phyloP scores from a whole-genome alignment of 345 rosid genomes.

The Moricandia moricandioides region DNA sequence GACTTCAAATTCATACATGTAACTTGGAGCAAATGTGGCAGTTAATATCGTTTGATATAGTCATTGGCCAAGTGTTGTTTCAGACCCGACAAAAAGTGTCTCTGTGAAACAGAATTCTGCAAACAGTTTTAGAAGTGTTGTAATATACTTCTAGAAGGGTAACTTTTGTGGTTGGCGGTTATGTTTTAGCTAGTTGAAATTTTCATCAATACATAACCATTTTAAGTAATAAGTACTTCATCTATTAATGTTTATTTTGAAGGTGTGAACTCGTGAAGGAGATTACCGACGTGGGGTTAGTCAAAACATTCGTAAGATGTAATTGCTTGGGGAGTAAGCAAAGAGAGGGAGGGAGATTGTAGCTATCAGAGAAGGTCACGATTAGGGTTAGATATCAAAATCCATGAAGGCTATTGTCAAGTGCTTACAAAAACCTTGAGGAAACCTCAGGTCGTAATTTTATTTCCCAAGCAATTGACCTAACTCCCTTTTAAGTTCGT shows the following conservation, averaged over 20 bases:
- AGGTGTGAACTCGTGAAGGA: conserved; percentile 13
- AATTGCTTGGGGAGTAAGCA: conserved; percentile 34
- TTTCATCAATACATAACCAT: conserved; percentile 21
- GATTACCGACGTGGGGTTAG: conserved; percentile 27
- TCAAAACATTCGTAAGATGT: conserved; percentile 28
- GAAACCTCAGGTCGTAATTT: conserved; percentile 21
- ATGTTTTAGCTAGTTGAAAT: neutral
- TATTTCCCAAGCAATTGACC: conserved; percentile 39
- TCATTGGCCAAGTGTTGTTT: conserved; percentile 9
- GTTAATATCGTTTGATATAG: neutral
- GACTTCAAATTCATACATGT: conserved; percentile 7
- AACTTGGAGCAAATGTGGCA: conserved; percentile 4
- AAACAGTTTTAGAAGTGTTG: neutral
- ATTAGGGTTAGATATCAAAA: conserved; percentile 37
- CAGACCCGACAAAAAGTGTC: neutral
- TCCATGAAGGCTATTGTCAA: conserved; percentile 28
- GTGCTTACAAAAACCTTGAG: neutral
- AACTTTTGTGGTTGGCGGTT: neutral
- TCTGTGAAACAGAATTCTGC: neutral
- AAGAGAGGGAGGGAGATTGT: conserved; percentile 30
- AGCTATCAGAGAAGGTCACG: conserved; percentile 39
- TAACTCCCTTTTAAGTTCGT: conserved; percentile 31
- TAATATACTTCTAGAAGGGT: neutral
- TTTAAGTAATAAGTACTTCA: conserved; percentile 23
- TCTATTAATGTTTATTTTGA: neutral